Base-by-base conservation (phyloP, 164 flowering plant species). In the Berberis thunbergii region DNA sequence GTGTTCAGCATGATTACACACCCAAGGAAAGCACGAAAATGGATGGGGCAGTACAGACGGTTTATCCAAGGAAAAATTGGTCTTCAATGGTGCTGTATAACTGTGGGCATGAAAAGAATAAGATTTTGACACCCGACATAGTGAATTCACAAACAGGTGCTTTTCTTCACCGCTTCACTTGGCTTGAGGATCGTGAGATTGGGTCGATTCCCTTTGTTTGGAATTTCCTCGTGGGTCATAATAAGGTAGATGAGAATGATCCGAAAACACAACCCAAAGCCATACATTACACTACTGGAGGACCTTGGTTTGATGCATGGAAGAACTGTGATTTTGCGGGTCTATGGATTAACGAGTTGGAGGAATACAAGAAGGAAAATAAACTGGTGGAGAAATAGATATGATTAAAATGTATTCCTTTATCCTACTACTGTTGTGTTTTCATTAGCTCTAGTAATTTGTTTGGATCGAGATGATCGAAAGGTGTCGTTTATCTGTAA, bases 141-240 rank as follows among this genome's bases (percentile, higher is more conserved):
- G 98, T 90, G 67, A 93, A 88, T 63, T 62, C 80, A 0, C 73
- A 93, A 66, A 75, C 88, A 0, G 98, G 97, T 49, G 98, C 98
- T 4, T 93, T 75, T 70, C 81, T 93, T 53, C 98, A 93, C 56
- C 76, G 98, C 80, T 93, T 93, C 59, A 82, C 71, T 74, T 93
- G n/a, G 98, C 80, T 93, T 12, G 88, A 88, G 41, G 98, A 93
- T 79, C 64, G 76, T 46, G 98, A 90, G 49, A 93, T 93, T 54
- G 98, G 98, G 43, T 75, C 82, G 0, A 64, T 93, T 13, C 96
- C 97, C 1, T 86, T 85, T 76, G 89, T 85, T 12, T 93, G 98
- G 97, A 93, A 93, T 61, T 93, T 93, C 58, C 86, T 93, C n/a
- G 98, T 86, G 43, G 98, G 98, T 6, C 96, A 93, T 69, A 88